Evolutionary conservation across 495 filamentous ascomycete genomes (phyloP).

Genomic region (Mycothermus thermophilus): DNA sequence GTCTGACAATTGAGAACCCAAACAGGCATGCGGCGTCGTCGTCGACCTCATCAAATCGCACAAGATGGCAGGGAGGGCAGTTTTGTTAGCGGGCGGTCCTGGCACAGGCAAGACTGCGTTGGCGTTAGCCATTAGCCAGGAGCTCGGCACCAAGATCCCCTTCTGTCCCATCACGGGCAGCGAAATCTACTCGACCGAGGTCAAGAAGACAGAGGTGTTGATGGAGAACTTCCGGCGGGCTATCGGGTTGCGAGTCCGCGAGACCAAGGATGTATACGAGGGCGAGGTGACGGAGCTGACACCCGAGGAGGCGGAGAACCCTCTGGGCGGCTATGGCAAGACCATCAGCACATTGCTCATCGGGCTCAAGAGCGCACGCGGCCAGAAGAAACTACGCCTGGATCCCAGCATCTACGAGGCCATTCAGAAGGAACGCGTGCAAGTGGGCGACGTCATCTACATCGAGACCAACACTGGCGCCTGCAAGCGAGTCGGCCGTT

Average conservation of each 20-base stretch:
- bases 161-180: constrained; percentile 96
- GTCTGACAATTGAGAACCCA: no score
- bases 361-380: constrained; percentile 76
- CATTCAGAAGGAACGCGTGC: constrained; percentile 93
- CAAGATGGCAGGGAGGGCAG: constrained; percentile 93
- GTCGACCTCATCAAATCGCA: constrained; percentile 88
- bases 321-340: constrained; percentile 86
- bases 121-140: constrained; percentile 84
- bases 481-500: constrained; percentile 88
- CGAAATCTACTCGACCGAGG: constrained; percentile 91
- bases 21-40: constrained; percentile 73
- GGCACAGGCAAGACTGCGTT: constrained; percentile 96
- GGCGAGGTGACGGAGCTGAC: constrained; percentile 93
- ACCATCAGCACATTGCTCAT: constrained; percentile 86
- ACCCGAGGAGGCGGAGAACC: constrained; percentile 94
- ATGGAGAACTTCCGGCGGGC: constrained; percentile 98
- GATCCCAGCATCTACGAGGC: constrained; percentile 98
- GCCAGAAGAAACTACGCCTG: constrained; percentile 90
- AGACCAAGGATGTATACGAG: constrained; percentile 97
- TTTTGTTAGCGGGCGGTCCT: constrained; percentile 78
- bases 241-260: constrained; percentile 88
- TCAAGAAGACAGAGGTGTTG: constrained; percentile 96
- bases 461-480: constrained; percentile 97
- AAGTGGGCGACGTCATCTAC: constrained; percentile 93
- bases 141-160: constrained; percentile 91